These are phyloP conservation scores for Rhododendron molle DNA, from an alignment of 148 eudicot species.

Conservation along the genomic window DNA sequence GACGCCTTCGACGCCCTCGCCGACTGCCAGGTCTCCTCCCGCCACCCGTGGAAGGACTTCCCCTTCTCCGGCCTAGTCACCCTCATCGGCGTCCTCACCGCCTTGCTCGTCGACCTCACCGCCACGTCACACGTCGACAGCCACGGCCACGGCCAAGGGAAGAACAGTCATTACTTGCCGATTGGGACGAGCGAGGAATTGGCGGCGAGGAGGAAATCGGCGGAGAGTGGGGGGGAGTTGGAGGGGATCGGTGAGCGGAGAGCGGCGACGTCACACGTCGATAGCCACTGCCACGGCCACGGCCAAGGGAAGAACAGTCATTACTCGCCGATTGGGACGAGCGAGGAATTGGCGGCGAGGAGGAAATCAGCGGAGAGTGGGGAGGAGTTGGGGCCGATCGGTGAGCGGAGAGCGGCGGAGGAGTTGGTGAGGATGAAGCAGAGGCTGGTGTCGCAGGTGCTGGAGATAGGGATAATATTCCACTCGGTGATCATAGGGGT, in stretches of 20 bases:
- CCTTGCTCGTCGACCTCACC: constrained; percentile 59
- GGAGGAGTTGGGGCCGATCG: not conserved
- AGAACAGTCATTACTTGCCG: constrained; percentile 17
- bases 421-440: constrained; percentile 53
- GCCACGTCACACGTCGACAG: constrained; percentile 57
- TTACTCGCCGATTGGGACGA: constrained; percentile 26
- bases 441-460: constrained; percentile 71
- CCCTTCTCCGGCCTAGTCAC: constrained; percentile 73
- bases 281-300: constrained; percentile 22
- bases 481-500: constrained; percentile 83
- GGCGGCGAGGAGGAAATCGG: constrained; percentile 7
- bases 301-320: not conserved
- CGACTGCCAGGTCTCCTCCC: constrained; percentile 63
- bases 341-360: constrained; percentile 15
- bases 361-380: constrained; percentile 14
- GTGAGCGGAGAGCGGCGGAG: constrained; percentile 22
- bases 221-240: constrained; percentile 6
- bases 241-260: constrained; percentile 11
- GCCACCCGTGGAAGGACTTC: constrained; percentile 77
- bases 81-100: constrained; percentile 52
- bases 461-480: constrained; percentile 87
- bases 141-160: constrained; percentile 10
- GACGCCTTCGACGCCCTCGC: constrained; percentile 72
- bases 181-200: constrained; percentile 22
- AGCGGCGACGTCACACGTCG: constrained; percentile 45